These are phyloP conservation scores for Lactuca sativa DNA, from an alignment of 129 eudicot genomes.

Conservation along the genomic window DNA sequence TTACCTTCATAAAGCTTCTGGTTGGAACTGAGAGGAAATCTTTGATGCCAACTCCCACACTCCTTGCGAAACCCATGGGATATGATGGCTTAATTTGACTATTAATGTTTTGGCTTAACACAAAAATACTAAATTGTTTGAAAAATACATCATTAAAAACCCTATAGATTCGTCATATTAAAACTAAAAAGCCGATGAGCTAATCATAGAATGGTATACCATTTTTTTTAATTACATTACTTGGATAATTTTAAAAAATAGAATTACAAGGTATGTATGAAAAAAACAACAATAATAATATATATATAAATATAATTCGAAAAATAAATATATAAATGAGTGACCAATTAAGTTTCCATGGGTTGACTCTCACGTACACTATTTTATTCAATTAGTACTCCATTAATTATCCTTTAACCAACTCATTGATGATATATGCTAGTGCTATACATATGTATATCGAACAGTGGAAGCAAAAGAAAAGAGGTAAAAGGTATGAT, in stretches of 20 bases:
- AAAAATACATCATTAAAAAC: not conserved
- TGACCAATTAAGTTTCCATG: conserved; percentile 16
- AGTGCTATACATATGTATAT: not conserved
- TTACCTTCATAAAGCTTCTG: too few species aligned
- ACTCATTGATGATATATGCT: conserved; percentile 28
- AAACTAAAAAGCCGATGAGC: too few species aligned
- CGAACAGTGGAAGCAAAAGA: not conserved
- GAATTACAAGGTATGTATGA: too few species aligned
- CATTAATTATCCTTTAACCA: conserved; percentile 27
- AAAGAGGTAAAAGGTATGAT: conserved; percentile 27
- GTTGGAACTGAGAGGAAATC: too few species aligned
- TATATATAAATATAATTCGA: too few species aligned
- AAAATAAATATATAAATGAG: too few species aligned
- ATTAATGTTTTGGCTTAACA: not conserved
- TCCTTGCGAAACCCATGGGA: too few species aligned
- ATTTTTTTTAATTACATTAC: too few species aligned
- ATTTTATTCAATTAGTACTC: conserved; percentile 12
- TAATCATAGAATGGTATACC: not conserved
- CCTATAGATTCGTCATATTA: not conserved
- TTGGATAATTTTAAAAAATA: too few species aligned
- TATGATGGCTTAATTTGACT: too few species aligned
- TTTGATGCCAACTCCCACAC: too few species aligned
- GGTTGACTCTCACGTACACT: conserved; percentile 38
- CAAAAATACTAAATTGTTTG: not conserved
- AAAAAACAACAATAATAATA: not conserved